Percentiles rank a stretch among this genome's conserved stretches.
phyloP scores from a whole-genome alignment of 164 flowering plant species.

The Umbilicus rupestris region DNA sequence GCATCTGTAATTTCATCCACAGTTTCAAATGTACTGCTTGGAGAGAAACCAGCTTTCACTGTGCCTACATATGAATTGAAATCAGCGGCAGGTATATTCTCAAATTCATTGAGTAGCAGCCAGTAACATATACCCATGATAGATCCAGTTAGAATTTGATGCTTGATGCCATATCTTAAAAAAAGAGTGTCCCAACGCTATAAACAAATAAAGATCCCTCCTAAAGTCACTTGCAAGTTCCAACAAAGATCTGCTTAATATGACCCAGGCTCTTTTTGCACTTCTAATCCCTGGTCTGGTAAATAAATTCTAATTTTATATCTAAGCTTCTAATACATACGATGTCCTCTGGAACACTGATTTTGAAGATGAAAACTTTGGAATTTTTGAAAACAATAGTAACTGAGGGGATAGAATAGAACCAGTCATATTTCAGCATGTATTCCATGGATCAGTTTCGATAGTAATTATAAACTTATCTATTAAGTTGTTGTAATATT shows the following conservation, averaged over 20 bases:
- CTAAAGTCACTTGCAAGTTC: background rate
- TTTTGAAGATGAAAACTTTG: background rate
- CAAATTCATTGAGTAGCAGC: background rate
- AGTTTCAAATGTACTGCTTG: conserved; percentile 80
- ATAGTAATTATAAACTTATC: background rate
- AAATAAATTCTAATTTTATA: background rate
- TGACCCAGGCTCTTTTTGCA: background rate
- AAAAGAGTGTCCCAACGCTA: background rate
- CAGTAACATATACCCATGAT: background rate
- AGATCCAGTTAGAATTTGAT: background rate
- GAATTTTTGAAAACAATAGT: background rate
- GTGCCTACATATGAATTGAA: conserved; percentile 95
- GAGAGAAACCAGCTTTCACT: conserved; percentile 90
- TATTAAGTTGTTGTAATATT: background rate
- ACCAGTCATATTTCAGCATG: background rate
- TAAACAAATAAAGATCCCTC: background rate
- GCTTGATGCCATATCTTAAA: too few relatives aligned
- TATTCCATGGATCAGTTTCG: background rate
- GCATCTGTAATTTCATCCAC: conserved; percentile 98
- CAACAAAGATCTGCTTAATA: background rate
- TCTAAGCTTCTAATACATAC: background rate
- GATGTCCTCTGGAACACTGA: background rate
- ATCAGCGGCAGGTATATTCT: conserved; percentile 93
- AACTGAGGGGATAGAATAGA: background rate
- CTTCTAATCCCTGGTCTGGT: background rate